Evolutionary conservation across 192 early-diverging fungal species (phyloP).

Genomic region (Anaeromyces robustus): DNA sequence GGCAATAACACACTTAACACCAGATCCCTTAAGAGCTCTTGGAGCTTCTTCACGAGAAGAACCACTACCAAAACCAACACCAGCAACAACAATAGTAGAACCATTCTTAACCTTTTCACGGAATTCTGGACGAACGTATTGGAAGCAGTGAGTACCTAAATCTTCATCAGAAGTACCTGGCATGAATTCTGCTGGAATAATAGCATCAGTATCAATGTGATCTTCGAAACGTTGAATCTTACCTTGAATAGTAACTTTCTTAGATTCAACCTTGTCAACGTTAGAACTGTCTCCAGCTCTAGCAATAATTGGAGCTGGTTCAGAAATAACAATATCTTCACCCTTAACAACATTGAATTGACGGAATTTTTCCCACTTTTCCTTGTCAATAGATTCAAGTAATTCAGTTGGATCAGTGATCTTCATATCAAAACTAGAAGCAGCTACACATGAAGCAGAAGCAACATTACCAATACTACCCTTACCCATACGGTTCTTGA

Average conservation of each 20-base stretch:
- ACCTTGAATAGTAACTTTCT: slow-evolving; percentile 23
- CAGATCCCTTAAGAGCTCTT: slow-evolving; percentile 50
- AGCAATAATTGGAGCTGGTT: slow-evolving; percentile 40
- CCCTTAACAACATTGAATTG: slow-evolving; percentile 51
- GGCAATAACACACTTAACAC: slow-evolving; percentile 61
- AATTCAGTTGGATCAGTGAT: slow-evolving; percentile 51
- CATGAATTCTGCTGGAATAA: slow-evolving; percentile 66
- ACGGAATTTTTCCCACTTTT: slow-evolving; percentile 42
- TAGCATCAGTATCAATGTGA: slow-evolving; percentile 64
- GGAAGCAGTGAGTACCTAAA: slow-evolving; percentile 48
- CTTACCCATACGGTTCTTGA: slow-evolving; percentile 71
- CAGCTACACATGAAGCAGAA: slow-evolving; percentile 63
- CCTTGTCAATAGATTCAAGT: slow-evolving; percentile 44
- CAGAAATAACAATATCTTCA: slow-evolving; percentile 35
- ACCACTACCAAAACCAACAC: slow-evolving; percentile 56
- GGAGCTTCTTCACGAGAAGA: slow-evolving; percentile 68
- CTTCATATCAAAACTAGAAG: slow-evolving; percentile 59
- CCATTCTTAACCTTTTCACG: slow-evolving; percentile 43
- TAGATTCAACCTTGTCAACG: slow-evolving; percentile 9
- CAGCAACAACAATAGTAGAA: slow-evolving; percentile 53
- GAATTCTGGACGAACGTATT: slow-evolving; percentile 61
- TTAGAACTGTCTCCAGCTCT: slow-evolving; percentile 18
- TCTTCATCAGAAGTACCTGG: slow-evolving; percentile 50
- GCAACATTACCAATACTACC: slow-evolving; percentile 63
- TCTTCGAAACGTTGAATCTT: slow-evolving; percentile 59